Conservation (phyloP, 2,329 filamentous ascomycete species). For the Cordyceps militaris region DNA sequence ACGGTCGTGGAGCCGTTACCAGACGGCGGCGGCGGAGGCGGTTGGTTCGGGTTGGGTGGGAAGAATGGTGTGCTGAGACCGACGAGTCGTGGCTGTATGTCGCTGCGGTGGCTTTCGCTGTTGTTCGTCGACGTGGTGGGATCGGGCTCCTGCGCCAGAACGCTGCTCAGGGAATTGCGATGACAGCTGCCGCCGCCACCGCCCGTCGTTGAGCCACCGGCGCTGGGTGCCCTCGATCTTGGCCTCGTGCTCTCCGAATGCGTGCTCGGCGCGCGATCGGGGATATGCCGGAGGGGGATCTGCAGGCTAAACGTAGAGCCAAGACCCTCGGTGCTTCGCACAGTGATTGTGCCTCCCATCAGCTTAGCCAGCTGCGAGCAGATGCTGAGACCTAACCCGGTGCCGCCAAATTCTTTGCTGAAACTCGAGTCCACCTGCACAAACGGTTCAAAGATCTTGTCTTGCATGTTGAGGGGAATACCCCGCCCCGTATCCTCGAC, state of each 20-base stretch:
- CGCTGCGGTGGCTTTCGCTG: slow-evolving; percentile 41
- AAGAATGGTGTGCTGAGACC: slow-evolving; percentile 83
- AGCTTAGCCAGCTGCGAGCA: slow-evolving; percentile 77
- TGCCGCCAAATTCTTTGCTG: slow-evolving; percentile 85
- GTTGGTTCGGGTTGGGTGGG: slow-evolving; percentile 32
- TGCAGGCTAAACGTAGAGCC: slow-evolving; percentile 78
- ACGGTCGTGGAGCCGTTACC: neutral
- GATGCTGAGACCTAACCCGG: slow-evolving; percentile 80
- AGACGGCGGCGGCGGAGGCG: neutral
- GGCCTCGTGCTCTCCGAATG: slow-evolving; percentile 21
- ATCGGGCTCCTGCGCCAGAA: slow-evolving; percentile 4
- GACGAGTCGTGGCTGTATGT: slow-evolving; percentile 65
- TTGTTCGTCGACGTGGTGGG: slow-evolving; percentile 14
- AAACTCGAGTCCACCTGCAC: slow-evolving; percentile 86
- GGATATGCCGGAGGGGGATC: slow-evolving; percentile 72
- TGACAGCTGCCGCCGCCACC: neutral
- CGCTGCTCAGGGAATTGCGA: slow-evolving; percentile 5
- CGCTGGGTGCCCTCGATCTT: slow-evolving; percentile 41
- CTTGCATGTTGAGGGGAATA: slow-evolving; percentile 69
- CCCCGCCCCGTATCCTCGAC: slow-evolving; percentile 84
- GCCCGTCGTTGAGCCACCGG: slow-evolving; percentile 21
- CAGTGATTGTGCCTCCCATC: slow-evolving; percentile 70
- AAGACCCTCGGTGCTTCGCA: slow-evolving; percentile 64
- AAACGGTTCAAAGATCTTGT: slow-evolving; percentile 87
- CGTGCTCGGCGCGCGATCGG: slow-evolving; percentile 46